Evolutionary conservation across 2,329 filamentous ascomycete genomes (phyloP), one percentile per base, ranked within the genome.

Genomic region (Xylariaceae sp.): DNA sequence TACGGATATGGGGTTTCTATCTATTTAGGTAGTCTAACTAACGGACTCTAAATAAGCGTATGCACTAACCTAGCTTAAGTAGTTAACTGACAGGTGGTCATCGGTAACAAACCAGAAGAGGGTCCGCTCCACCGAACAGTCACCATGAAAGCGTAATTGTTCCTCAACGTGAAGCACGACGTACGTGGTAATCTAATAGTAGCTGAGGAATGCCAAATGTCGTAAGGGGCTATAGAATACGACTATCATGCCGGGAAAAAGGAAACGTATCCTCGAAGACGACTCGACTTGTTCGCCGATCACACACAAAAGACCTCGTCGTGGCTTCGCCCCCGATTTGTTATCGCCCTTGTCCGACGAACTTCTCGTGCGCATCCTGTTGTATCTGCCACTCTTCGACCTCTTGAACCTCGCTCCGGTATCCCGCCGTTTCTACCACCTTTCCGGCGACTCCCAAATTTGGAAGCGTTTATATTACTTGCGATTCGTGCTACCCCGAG

Each of bases 381-480:
- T 87, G 3, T 87, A 83, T 67, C 77, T 96, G n/a, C 74, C 87
- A 2, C 80, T 89, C 32, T 73, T 79, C 6, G 80, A 86, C 31
- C 80, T 97, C 6, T 77, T 90, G 51, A 74, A 76, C 50, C 76
- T 81, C 37, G 74, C 78, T 4, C 74, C 84, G 52, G 78, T 91
- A n/a, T 96, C 90, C 1, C 83, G 74, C 51, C 89, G 88, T 56
- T 87, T 95, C 66, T 78, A 84, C 62, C 77, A 77, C 40, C 79
- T 97, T 19, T 80, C 89, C 6, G 79, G 80, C 52, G 94, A 97
- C 70, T 87, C 87, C 0, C 90, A 96, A 68, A 75, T 97, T 54
- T 99, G 94, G 94, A 94, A 92, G 70, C 80, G 81, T 11, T 82
- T 90, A 48, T 99, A 96, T 72, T 96, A 95, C 72, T 79, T 84